Evolutionary conservation across 805 yeast genomes (phyloP).

Genomic region (Saturnispora diversa): DNA sequence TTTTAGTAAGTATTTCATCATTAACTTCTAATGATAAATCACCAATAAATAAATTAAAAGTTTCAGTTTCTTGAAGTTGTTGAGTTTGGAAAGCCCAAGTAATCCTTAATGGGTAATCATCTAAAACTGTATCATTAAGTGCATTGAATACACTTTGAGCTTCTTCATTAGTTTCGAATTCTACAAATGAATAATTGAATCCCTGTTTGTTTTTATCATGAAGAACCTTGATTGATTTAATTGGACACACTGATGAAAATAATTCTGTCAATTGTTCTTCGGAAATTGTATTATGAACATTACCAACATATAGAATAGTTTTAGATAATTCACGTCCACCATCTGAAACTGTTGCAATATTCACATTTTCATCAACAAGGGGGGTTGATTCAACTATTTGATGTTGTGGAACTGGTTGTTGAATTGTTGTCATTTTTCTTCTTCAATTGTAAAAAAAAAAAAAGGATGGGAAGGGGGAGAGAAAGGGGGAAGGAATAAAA

Average conservation of each 20-base stretch:
- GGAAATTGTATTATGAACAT: constrained; percentile 53
- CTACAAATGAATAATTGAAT: constrained; percentile 78
- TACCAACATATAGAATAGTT: constrained; percentile 70
- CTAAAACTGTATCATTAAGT: constrained; percentile 48
- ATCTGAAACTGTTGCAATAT: constrained; percentile 61
- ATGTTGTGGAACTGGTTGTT: background rate
- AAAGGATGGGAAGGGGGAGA: background rate
- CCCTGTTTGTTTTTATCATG: constrained; percentile 69
- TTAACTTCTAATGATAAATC: constrained; percentile 76
- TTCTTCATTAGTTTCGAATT: constrained; percentile 47
- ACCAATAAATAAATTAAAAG: constrained; percentile 75
- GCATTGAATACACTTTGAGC: constrained; percentile 58
- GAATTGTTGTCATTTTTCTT: constrained; percentile 6
- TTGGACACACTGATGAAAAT: constrained; percentile 51
- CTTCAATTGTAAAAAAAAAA: background rate
- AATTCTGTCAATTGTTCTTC: constrained; percentile 57
- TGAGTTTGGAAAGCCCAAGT: constrained; percentile 84
- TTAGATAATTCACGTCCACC: constrained; percentile 79
- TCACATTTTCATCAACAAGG: constrained; percentile 6
- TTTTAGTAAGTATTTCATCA: constrained; percentile 56
- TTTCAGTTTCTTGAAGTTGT: constrained; percentile 46
- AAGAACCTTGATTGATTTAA: constrained; percentile 59
- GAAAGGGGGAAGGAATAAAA: background rate
- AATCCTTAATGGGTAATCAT: constrained; percentile 50
- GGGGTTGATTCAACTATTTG: background rate